These are phyloP conservation scores for Alisma plantagoaquatica DNA, from an alignment of 106 monocot species.

Conservation along the genomic window DNA sequence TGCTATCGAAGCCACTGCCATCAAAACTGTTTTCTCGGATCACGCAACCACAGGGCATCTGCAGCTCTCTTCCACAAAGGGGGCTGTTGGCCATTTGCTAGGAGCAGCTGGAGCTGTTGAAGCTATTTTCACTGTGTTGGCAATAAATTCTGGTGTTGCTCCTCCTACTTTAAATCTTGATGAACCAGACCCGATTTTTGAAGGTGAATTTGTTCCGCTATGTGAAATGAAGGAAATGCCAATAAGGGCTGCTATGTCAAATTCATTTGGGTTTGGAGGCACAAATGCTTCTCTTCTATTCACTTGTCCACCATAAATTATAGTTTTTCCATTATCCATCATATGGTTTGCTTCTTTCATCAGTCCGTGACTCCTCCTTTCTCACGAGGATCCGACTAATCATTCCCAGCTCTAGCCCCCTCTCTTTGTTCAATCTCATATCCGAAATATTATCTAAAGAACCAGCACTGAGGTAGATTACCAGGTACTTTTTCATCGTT, in stretches of 20 bases:
- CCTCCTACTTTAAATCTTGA: constrained; percentile 79
- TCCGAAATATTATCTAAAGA: too few species aligned
- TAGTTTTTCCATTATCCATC: too few species aligned
- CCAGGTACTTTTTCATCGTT: too few species aligned
- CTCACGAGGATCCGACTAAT: too few species aligned
- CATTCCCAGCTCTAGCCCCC: too few species aligned
- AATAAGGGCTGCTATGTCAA: constrained; percentile 77
- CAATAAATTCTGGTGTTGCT: constrained; percentile 80
- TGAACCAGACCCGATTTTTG: constrained; percentile 57
- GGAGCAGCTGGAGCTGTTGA: constrained; percentile 98
- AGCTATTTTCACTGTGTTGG: constrained; percentile 82
- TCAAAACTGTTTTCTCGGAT: constrained; percentile 69
- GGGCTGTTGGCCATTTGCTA: constrained; percentile 92
- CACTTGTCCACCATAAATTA: constrained; percentile 20
- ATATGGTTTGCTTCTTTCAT: too few species aligned
- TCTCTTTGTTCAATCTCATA: too few species aligned
- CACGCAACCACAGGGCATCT: constrained; percentile 82
- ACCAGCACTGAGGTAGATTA: too few species aligned
- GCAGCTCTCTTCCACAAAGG: constrained; percentile 92
- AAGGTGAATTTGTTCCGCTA: constrained; percentile 48
- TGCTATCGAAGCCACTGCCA: constrained; percentile 74
- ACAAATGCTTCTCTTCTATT: constrained; percentile 90
- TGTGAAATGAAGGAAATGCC: constrained; percentile 41
- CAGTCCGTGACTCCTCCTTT: too few species aligned
- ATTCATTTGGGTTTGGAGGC: constrained; percentile 96